A percentile compares a stretch with the other conserved stretches of the same genome.
These are phyloP conservation scores for Botrytis deweyae DNA, from an alignment of 2,329 filamentous ascomycete genomes.

Conservation along the genomic window DNA sequence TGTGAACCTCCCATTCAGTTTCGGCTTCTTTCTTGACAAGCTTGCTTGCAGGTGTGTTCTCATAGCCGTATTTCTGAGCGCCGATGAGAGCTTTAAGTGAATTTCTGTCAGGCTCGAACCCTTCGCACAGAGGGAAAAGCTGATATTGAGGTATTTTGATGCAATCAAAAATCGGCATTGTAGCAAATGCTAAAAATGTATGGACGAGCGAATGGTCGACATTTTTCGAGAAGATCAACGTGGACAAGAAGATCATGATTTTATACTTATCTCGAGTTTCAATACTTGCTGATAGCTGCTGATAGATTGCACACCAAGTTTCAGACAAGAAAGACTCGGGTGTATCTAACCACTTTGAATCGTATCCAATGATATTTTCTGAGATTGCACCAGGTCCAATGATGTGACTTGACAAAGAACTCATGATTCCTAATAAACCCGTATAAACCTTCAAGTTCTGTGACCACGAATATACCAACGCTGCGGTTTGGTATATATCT, in stretches of 20 bases:
- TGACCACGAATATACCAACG: conserved; percentile 31
- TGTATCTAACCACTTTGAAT: conserved; percentile 27
- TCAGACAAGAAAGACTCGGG: conserved; percentile 26
- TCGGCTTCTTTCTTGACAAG: conserved; percentile 8
- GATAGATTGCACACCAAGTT: conserved; percentile 33
- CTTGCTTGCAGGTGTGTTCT: conserved; percentile 20
- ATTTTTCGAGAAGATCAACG: conserved; percentile 32
- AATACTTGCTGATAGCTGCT: conserved; percentile 24
- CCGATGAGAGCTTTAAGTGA: conserved; percentile 5
- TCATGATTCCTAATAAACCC: conserved; percentile 30
- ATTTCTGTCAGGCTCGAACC: conserved; percentile 12
- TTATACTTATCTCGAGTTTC: conserved; percentile 30
- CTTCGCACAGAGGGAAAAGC: conserved; percentile 22
- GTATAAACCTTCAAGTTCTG: conserved; percentile 16
- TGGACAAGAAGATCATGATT: conserved; percentile 37
- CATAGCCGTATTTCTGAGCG: conserved; percentile 11
- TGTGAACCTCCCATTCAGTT: neutral
- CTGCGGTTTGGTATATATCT: conserved; percentile 24
- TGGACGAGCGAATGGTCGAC: conserved; percentile 33
- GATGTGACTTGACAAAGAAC: conserved; percentile 26
- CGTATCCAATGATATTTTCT: conserved; percentile 20
- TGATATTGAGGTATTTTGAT: neutral
- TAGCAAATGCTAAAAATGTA: conserved; percentile 39
- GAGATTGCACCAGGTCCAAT: neutral
- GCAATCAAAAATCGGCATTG: conserved; percentile 26